Base-by-base conservation (phyloP, 345 rosid species). In the Eutrema heterophyllum region DNA sequence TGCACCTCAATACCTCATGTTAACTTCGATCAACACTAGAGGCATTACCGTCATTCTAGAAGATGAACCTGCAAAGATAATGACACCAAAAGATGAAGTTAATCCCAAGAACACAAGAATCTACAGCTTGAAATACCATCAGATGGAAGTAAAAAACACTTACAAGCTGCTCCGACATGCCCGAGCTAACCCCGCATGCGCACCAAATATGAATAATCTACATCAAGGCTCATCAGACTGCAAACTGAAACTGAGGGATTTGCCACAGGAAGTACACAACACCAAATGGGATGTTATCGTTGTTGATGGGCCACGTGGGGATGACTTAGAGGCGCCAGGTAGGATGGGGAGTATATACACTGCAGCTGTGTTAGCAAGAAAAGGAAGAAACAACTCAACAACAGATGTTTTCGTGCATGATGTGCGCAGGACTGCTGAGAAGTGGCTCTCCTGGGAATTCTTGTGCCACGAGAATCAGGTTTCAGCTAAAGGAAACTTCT, bases 401-500 rank as follows among this genome's bases (percentile, higher is more conserved):
- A 83, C 96, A 24, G 72, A 89, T 77, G 96, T 94, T 58, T 41
- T 85, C 3, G 96, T 94, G 57, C 97, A 87, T 72, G 96, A 91
- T 33, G 78, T 84, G 64, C 83, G 89, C 75, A 83, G 93, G 49
- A 95, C 87, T 2, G 84, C 80, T 56, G 97, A 95, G 83, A 91
- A 83, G 79, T 95, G 97, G 95, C 84, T 89, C 81, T 91, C 97
- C 14, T 84, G 92, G 97, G 97, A 95, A 38, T 92, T 95, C 70
- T 81, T 92, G 21, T 89, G 92, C 36, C 92, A 88, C 52, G 93
- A 87, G 65, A 92, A 95, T 82, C 76, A 87, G 74, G 83, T 87
- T 78, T 85, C 88, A 58, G 82, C 93, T 4, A 91, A 86, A 78
- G 97, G 97, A 30, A 82, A 75, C 70, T 68, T 88, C 40, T 91